phyloP scores from a whole-genome alignment of 2,329 filamentous ascomycete genomes.

The Hirsutella rhossiliensis region DNA sequence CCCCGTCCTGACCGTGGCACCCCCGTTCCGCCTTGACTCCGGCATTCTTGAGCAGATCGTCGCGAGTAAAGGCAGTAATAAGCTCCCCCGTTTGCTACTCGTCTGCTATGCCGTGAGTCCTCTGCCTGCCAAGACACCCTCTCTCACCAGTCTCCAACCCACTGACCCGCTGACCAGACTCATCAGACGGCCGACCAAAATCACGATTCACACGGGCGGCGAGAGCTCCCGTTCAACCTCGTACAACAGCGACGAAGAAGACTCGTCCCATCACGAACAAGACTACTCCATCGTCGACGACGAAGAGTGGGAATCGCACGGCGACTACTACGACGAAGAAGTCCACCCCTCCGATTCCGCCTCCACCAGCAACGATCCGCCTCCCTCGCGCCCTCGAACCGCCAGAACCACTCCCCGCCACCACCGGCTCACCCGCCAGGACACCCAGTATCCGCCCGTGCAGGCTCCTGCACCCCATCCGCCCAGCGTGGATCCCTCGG shows the following conservation, averaged over 20 bases:
- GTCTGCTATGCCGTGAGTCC: conserved; percentile 33
- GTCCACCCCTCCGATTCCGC: conserved; percentile 48
- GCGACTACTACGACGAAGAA: conserved; percentile 33
- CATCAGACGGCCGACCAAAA: conserved; percentile 14
- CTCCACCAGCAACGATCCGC: conserved; percentile 28
- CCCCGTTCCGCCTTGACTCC: conserved; percentile 27
- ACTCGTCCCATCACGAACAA: conserved; percentile 20
- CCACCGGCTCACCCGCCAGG: conserved; percentile 19
- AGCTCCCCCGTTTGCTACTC: conserved; percentile 12
- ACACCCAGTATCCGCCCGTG: conserved; percentile 26
- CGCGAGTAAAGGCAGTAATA: conserved; percentile 29
- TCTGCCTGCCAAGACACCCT: conserved; percentile 7
- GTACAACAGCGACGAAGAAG: conserved; percentile 26
- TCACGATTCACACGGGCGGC: conserved; percentile 13
- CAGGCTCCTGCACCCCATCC: conserved; percentile 28
- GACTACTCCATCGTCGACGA: conserved; percentile 21
- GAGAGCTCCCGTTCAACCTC: conserved; percentile 19
- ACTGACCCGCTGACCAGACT: conserved; percentile 14
- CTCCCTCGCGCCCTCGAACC: conserved; percentile 9
- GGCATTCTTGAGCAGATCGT: conserved; percentile 32
- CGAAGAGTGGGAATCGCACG: conserved; percentile 25
- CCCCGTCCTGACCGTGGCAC: not conserved
- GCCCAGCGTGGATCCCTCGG: conserved; percentile 51
- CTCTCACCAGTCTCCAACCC: conserved; percentile 1
- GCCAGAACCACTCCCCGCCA: conserved; percentile 15